Evolutionary conservation across 345 rosid genomes (phyloP), one percentile per base, ranked within the genome.

Genomic region (Eucalyptus dawsonii): DNA sequence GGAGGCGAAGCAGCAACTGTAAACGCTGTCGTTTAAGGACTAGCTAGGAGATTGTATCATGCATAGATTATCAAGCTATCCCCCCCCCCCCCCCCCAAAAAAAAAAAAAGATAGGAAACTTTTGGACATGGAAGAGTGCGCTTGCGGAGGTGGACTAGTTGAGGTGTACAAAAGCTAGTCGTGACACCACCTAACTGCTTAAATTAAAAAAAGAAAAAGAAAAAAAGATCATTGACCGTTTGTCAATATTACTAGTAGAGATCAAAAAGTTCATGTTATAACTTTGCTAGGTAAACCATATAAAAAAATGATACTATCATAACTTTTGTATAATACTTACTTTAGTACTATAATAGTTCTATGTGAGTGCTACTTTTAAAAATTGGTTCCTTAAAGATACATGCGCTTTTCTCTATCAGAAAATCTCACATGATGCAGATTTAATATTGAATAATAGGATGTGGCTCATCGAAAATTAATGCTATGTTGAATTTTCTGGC

Each of bases 321-420:
- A 29, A 62, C 9, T 14, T 65, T 67, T 3, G 2, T 8, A 8
- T 11, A 4, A 17, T 10, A 0, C 2, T 69, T 69, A 16, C 7
- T 69, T 69, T 69, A 9, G 1, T 31, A 3, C 0, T 31, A 16
- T 31, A 16, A 16, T 4, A 31, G 16, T 69, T 5, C 0, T 8
- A 69, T 5, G 19, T 31, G 19, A 69, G 22, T 34, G 22, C 6
- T 16, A 16, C 5, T 15, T 69, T 34, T 8, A 34, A 16, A 69
- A 69, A 69, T 5, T 31, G 13, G 0, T 69, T 69, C 10, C 24
- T 16, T 2, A 69, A 69, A 69, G 12, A 69, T 69, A 9, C 22
- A 34, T 31, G 12, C 1, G 12, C 5, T 69, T 69, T 69, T 16
- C 11, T 40, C 5, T 5, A 69, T 40, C 2, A 1, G 24, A 34